Evolutionary conservation across 1,139 yeast species (phyloP), one percentile per base, ranked within the genome.

Genomic region (Petasospora rhodanensis): DNA sequence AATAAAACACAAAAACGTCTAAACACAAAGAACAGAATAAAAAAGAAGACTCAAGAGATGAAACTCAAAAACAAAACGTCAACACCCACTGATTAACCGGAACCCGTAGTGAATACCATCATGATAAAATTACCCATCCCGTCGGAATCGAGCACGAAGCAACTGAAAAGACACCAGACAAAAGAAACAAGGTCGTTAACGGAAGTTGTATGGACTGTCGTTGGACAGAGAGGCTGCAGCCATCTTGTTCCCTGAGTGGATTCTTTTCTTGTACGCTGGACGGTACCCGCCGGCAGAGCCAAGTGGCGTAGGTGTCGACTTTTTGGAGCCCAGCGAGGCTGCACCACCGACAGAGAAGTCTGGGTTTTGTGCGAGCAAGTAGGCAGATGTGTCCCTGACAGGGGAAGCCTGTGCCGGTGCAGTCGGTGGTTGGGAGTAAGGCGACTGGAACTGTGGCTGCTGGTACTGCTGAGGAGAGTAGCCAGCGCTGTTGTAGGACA

Each of bases 321-420:
- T 46, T 42, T 24, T 49, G 42, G 20, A 40, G 28, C 42, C 47
- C 25, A 42, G 44, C 21, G 48, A 52, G n/a, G 58, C 55, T 11
- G 56, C 54, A 15, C 58, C 57, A 14, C 62, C 59, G 21, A 69
- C 34, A 13, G 66, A 54, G 44, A 74, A 72, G 46, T 74, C 79
- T 7, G 80, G 80, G 46, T 73, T 74, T 40, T 62, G 64, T 27
- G 66, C 65, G 45, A 74, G 58, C 10, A 68, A 66, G 37, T 60
- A 62, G 33, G 72, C 77, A 1, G 79, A 69, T 4, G 71, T 58
- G 8, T 73, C 64, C 29, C 31, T 37, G 32, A 32, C 40, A 9
- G 47, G 49, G 26, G 43, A 47, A 15, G 37, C 42, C 26, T 32
- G 43, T 12, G 32, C 45, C 8, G 37, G 45, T 22, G 24, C 30